Percentiles rank a stretch among this genome's conserved stretches.
Evolutionary conservation across 495 filamentous ascomycete genomes (phyloP).

Genomic region (Neurospora sp.): DNA sequence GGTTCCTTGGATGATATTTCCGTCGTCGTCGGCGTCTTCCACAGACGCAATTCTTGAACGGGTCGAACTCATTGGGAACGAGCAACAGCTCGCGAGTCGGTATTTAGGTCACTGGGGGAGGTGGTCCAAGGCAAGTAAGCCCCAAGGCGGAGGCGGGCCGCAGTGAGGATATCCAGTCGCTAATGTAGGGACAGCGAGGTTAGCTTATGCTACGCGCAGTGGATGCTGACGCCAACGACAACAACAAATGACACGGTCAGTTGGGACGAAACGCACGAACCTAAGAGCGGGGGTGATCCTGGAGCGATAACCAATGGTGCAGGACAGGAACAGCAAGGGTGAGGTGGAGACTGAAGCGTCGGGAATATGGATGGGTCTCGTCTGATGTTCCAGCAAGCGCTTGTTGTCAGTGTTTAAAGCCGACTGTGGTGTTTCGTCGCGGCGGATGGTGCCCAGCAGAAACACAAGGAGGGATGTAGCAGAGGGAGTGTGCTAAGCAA

Average conservation of each 20-base stretch:
- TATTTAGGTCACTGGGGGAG: conserved; percentile 3
- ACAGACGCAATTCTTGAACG: conserved; percentile 30
- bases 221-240: not conserved
- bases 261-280: not conserved
- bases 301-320: not conserved
- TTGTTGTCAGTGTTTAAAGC: not conserved
- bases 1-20: conserved; percentile 29
- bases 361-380: not conserved
- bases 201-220: not conserved
- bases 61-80: conserved; percentile 19
- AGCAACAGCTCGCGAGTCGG: conserved; percentile 11
- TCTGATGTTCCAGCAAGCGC: not conserved
- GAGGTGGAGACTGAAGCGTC: not conserved
- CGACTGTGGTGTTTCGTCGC: conserved; percentile 7
- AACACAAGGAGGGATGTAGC: conserved; percentile 16
- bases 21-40: conserved; percentile 39
- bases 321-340: not conserved
- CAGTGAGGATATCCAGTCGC: conserved; percentile 4
- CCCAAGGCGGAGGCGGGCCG: conserved; percentile 20
- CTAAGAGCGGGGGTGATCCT: not conserved
- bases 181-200: not conserved
- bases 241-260: not conserved
- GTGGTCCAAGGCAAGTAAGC: conserved; percentile 17
- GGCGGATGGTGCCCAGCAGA: conserved; percentile 9
- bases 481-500: not conserved